Percentiles rank a stretch among this genome's conserved stretches.
Conservation (phyloP, 2,329 filamentous ascomycete genomes). For the Ascochyta viciae-villosae region DNA sequence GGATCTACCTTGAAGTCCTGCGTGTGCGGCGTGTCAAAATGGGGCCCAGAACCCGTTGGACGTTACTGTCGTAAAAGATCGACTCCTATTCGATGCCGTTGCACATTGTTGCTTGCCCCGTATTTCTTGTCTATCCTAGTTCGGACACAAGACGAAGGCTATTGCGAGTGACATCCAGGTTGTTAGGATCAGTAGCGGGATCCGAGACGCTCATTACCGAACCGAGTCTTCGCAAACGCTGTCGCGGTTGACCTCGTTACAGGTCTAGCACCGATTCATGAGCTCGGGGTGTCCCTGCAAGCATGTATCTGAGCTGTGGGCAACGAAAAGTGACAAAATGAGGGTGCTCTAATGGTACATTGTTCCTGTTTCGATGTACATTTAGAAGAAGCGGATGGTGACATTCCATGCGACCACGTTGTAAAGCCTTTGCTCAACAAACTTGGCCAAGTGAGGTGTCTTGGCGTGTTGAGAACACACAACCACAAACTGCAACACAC, state of each 20-base stretch:
- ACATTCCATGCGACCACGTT: not conserved
- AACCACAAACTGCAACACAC: not conserved
- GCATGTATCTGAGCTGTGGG: not conserved
- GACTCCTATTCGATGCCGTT: conserved; percentile 35
- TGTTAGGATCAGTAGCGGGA: not conserved
- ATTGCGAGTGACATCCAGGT: conserved; percentile 35
- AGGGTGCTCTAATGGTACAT: not conserved
- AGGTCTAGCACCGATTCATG: not conserved
- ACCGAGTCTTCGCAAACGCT: not conserved
- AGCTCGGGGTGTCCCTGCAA: conserved; percentile 1
- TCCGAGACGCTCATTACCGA: conserved; percentile 6
- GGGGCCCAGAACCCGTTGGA: conserved; percentile 29
- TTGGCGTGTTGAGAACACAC: not conserved
- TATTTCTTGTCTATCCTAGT: conserved; percentile 27
- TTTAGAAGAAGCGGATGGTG: not conserved
- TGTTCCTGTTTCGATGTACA: not conserved
- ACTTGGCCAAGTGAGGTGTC: not conserved
- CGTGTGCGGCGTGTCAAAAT: conserved; percentile 1
- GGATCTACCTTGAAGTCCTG: not conserved
- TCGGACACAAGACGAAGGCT: conserved; percentile 25
- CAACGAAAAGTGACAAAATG: conserved; percentile 1
- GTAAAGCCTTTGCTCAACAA: not conserved
- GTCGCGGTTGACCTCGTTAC: not conserved
- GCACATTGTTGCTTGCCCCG: conserved; percentile 35
- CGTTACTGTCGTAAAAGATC: conserved; percentile 25